These are phyloP conservation scores for Berkeleyomyces rouxiae DNA, from an alignment of 2,329 filamentous ascomycete species.

Conservation along the genomic window DNA sequence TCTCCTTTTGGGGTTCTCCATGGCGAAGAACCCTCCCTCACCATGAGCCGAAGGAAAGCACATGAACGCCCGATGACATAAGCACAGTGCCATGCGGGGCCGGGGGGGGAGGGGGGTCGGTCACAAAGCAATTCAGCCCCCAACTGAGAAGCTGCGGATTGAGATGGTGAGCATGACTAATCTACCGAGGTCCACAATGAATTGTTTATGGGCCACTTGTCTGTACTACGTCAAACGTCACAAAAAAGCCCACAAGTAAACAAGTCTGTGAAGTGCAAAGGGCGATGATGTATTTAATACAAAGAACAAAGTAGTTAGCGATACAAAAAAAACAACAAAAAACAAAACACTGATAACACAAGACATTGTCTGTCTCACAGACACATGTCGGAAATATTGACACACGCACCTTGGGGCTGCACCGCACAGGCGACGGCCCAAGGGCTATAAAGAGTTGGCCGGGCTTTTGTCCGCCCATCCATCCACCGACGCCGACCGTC, in stretches of 20 bases:
- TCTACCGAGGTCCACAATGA: no score
- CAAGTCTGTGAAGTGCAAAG: background rate
- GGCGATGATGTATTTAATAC: background rate
- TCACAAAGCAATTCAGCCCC: no score
- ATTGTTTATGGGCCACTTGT: no score
- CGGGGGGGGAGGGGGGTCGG: no score
- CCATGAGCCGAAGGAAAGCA: no score
- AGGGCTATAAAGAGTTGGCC: background rate
- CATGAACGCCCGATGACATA: no score
- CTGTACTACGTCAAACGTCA: no score
- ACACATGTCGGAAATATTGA: conserved; percentile 10
- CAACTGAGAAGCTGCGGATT: no score
- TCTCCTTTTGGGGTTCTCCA: background rate
- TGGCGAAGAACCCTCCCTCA: no score
- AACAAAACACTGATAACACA: conserved; percentile 8
- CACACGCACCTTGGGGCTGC: conserved; percentile 2
- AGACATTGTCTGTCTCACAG: background rate
- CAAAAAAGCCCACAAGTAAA: background rate
- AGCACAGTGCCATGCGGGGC: no score
- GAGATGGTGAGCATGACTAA: no score
- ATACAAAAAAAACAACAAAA: conserved; percentile 4
- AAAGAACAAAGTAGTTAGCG: background rate
- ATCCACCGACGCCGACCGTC: background rate
- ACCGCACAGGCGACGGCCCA: background rate
- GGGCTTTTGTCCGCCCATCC: background rate